Evolutionary conservation across 768 basidiomycete genomes (phyloP).

Genomic region (Rhizopogon vulgaris): DNA sequence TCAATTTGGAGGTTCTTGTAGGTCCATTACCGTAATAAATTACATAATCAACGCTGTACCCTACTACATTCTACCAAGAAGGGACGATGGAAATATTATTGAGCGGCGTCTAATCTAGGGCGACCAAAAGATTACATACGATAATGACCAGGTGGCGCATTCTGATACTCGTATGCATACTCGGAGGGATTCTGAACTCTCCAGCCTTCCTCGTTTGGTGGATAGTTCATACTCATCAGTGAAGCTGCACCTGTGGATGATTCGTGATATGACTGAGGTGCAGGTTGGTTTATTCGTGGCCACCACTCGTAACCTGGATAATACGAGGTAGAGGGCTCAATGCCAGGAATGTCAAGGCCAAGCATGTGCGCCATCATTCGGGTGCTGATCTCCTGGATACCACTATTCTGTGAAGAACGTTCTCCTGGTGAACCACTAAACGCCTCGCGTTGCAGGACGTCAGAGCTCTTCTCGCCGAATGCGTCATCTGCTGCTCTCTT

Average conservation of each 20-base stretch:
- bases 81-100: background rate
- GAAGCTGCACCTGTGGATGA: slow-evolving; percentile 5
- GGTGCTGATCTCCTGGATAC: slow-evolving; percentile 58
- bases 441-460: slow-evolving; percentile 37
- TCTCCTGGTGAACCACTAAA: slow-evolving; percentile 25
- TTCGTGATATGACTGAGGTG: slow-evolving; percentile 10
- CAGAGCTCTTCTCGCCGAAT: slow-evolving; percentile 50
- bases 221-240: slow-evolving; percentile 13
- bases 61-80: background rate
- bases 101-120: background rate
- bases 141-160: slow-evolving; percentile 13
- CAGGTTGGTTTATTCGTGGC: slow-evolving; percentile 33
- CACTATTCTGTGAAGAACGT: slow-evolving; percentile 21
- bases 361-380: slow-evolving; percentile 71
- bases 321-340: slow-evolving; percentile 47
- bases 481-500: slow-evolving; percentile 60
- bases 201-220: slow-evolving; percentile 16
- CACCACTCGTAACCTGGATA: slow-evolving; percentile 60
- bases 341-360: slow-evolving; percentile 57
- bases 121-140: slow-evolving; percentile 10
- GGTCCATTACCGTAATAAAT: slow-evolving; percentile 21
- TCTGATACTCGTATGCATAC: slow-evolving; percentile 17
- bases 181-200: slow-evolving; percentile 6
- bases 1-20: slow-evolving; percentile 20
- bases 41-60: slow-evolving; percentile 18